Conservation (phyloP, 1,139 yeast species). For the Protomyces macrosporus region DNA sequence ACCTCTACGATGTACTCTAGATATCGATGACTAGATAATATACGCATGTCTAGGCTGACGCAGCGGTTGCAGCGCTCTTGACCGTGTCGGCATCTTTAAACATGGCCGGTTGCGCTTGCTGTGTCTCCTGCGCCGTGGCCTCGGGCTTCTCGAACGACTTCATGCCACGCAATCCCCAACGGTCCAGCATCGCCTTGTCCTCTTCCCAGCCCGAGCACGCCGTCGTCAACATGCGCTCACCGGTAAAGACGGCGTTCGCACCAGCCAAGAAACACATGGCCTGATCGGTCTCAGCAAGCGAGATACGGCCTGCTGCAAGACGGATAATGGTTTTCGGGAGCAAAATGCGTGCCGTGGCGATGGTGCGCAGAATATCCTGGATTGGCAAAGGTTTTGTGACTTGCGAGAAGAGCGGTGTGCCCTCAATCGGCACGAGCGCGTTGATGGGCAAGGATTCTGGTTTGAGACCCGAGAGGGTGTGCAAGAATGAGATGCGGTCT, state of each 20-base stretch:
- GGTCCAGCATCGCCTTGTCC: conserved; percentile 59
- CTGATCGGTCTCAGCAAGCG: conserved; percentile 75
- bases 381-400: conserved; percentile 54
- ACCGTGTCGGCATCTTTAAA: conserved; percentile 19
- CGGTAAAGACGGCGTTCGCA: conserved; percentile 74
- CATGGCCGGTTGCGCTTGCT: background rate
- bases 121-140: background rate
- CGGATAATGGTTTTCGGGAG: conserved; percentile 71
- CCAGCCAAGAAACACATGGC: conserved; percentile 72
- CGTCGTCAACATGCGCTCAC: conserved; percentile 74
- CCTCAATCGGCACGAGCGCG: conserved; percentile 69
- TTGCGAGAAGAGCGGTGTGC: conserved; percentile 56
- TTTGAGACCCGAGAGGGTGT: conserved; percentile 67
- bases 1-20: conserved; percentile 8
- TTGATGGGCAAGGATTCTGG: conserved; percentile 83
- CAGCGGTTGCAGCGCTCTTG: background rate
- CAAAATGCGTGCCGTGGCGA: conserved; percentile 67
- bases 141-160: conserved; percentile 43
- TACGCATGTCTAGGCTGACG: background rate
- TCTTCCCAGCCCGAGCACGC: conserved; percentile 85
- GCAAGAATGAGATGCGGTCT: conserved; percentile 64
- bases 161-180: conserved; percentile 73
- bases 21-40: background rate
- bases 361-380: conserved; percentile 60
- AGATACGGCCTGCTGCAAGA: conserved; percentile 74